Base-by-base conservation (phyloP, 73 alveolate genomes). In the Paramecium biaurelia region DNA sequence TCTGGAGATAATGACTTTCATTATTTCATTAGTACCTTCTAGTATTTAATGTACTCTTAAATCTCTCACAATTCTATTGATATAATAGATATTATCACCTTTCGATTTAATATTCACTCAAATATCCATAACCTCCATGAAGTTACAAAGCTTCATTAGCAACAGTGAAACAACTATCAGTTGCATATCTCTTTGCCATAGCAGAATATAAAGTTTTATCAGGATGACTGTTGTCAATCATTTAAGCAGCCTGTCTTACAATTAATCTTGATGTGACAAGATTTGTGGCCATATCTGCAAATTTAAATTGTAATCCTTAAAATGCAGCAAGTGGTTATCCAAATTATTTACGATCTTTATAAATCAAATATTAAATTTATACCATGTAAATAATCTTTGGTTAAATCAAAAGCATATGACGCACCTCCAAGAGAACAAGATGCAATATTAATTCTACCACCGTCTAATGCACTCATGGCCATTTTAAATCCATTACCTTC, bases 11-110 rank as follows among this genome's bases (percentile, higher is more conserved):
- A 97, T 95, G 28, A 93, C 96, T 92, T 95, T 92, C 99, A 97
- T 97, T 41, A 97, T 92, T 89, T 97, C 99, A 76, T 96, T 96
- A 6, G 99, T 97, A 15, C 99, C 99, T 85, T 97, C 99, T 1
- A 97, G 85, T 18, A 97, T 97, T 93, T 93, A 92, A 74, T 94
- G 95, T 1, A 96, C 97, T 95, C 99, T 96, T 34, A 97, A 70
- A 85, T 97, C 99, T 93, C 99, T 97, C n/a, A 95, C 87, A 20
- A 74, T 79, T 89, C 86, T 72, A 35, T 8, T 32, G 90, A 15
- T 30, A 35, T 72, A 35, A 35, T 14, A 15, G 0, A n/a, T n/a
- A 28, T 18, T 0, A 2, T 72, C 10, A 72, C 86, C 98, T 93
- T 76, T 97, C 99, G 14, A 97, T 74, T 45, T 95, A 95, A 85